Evolutionary conservation across 1,284 basidiomycete genomes (phyloP), one percentile per base, ranked within the genome.

Genomic region (Trametes hirsuta): DNA sequence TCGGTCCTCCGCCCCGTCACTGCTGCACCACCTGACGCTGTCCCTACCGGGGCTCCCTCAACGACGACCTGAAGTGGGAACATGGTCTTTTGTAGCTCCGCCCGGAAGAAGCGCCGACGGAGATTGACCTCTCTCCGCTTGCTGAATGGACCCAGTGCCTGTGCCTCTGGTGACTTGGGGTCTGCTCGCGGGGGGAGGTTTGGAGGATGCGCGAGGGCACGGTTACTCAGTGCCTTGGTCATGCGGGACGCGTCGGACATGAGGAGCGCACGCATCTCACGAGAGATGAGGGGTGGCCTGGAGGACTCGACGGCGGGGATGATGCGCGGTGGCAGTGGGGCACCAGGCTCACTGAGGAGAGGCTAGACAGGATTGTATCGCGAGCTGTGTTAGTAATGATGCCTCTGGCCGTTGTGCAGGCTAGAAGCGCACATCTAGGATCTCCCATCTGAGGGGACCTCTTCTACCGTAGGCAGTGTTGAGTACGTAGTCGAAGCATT

Each of bases 381-480:
- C 30, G 8, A 30, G 30, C 30, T 30, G 30, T 30, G 30, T 18
- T 44, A 61, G 51, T 22, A 49, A 35, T 41, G 21, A 48, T 44
- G 25, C 34, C 58, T 46, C 53, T n/a, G 37, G 8, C 39, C 18
- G 41, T n/a, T 12, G 22, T 12, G 45, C 15, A 48, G 49, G 48
- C 37, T 37, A 58, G 55, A 41, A 24, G 53, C 75, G 61, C 61
- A 87, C 88, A 74, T 85, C 71, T 70, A 91, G 75, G 34, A 91
- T 74, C 66, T 91, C 87, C 76, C 84, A 81, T 66, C 79, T 82
- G 21, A 93, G 72, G 68, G 83, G 88, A 12, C 92, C 93, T 61
- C 81, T 83, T 58, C 89, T 79, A 18, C 90, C 93, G 72, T 92
- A 93, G n/a, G 91, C 91, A n/a, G 85, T 69, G 65, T 87, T 82